Evolutionary conservation across 2,329 filamentous ascomycete genomes (phyloP), one percentile per base, ranked within the genome.

Genomic region (Scolecobasidium constrictum): DNA sequence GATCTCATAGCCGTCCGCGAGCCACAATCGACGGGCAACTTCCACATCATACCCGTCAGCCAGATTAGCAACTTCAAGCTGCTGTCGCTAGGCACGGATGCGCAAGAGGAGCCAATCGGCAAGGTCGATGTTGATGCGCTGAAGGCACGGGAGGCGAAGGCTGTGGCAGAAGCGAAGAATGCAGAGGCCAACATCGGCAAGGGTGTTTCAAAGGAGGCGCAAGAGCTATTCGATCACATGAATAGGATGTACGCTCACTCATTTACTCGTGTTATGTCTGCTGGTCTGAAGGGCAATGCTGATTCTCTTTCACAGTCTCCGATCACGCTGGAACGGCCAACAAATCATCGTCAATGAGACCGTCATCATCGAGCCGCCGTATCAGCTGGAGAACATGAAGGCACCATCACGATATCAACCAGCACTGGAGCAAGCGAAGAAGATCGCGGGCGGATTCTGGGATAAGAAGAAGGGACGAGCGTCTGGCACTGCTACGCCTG

Each of bases 161-260:
- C 73, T 7, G 63, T 81, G 21, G 61, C 66, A 9, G 68, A 74
- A 49, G 60, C 75, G 50, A 73, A 77, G 53, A 71, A 77, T 47
- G 58, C 67, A 47, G 75, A 78, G 49, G 64, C 67, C n/a, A 68
- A 70, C 43, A 66, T 69, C 46, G 76, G 75, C 43, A 77, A 75
- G 57, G 75, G 75, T 7, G 77, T 80, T 5, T 73, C 66, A 28
- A 68, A 64, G 28, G 75, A 78, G 48, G 77, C 71, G 19, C 77
- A 81, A 58, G 75, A 77, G 42, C 62, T 81, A 13, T 81, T 77
- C 51, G 75, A 81, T 61, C 68, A 71, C 9, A 67, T 81, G 42
- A 70, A 68, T 47, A 68, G 73, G 51, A 75, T 74, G 57, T 77
- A 53, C 48, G 66, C 56, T n/a, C 38, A 11, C 3, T 23, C 18